Percentiles rank a stretch among this genome's conserved stretches.
Conservation (phyloP, 108 stramenopile genomes). For the Licmophora abbreviata region DNA sequence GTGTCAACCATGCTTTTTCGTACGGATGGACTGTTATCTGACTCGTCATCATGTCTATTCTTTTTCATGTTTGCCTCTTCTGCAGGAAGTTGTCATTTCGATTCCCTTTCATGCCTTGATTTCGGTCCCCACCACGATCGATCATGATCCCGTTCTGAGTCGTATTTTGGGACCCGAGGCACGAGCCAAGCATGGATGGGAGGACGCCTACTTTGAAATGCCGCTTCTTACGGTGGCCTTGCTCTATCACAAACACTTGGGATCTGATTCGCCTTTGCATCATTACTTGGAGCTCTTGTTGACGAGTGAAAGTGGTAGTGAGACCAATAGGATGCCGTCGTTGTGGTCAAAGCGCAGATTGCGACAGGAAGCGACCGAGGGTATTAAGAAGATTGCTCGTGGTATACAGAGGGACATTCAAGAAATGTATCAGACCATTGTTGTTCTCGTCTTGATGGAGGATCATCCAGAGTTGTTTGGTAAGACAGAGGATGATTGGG, state of each 20-base stretch:
- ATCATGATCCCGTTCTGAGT: constrained; percentile 60
- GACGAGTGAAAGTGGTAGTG: neutral
- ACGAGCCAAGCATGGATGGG: constrained; percentile 55
- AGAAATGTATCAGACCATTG: constrained; percentile 56
- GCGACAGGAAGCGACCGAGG: constrained; percentile 24
- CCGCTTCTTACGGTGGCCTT: constrained; percentile 61
- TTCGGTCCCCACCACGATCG: constrained; percentile 63
- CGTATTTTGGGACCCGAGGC: constrained; percentile 47
- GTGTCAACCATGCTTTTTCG: no score
- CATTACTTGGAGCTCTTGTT: constrained; percentile 52
- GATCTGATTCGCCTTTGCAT: constrained; percentile 31
- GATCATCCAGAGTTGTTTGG: constrained; percentile 57
- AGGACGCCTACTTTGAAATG: constrained; percentile 45
- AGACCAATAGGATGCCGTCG: constrained; percentile 36
- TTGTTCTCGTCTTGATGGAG: constrained; percentile 35
- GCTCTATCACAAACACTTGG: constrained; percentile 57
- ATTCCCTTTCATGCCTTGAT: constrained; percentile 63
- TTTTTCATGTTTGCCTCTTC: no score
- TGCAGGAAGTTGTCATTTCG: constrained; percentile 54
- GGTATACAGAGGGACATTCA: constrained; percentile 53
- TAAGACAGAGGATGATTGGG: constrained; percentile 34
- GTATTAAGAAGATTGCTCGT: constrained; percentile 35
- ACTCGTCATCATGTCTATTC: no score
- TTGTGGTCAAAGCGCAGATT: constrained; percentile 47
- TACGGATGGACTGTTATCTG: no score